Conservation (phyloP, 169 alveolate genomes). For the Sarcocystis neurona region DNA sequence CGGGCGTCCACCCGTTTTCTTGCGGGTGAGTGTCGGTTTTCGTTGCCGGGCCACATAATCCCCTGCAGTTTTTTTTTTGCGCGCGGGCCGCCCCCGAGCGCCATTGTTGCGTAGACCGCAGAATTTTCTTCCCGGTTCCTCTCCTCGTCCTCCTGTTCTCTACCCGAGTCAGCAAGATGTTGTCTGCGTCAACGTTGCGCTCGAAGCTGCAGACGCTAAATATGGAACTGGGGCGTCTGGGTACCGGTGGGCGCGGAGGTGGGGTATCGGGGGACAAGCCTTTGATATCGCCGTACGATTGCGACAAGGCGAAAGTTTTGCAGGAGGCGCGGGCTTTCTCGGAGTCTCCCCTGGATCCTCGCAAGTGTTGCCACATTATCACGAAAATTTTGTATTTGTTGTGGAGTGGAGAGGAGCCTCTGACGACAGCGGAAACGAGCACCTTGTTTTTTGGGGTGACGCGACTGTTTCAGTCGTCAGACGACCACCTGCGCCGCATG, state of each 20-base stretch:
- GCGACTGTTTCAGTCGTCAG: conserved; percentile 90
- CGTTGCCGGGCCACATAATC: too few relatives aligned
- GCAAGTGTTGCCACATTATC: conserved; percentile 52
- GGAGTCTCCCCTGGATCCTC: conserved; percentile 55
- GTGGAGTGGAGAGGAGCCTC: conserved; percentile 71
- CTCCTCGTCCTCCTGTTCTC: background rate
- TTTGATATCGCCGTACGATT: background rate
- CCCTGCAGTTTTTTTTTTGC: background rate
- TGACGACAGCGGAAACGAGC: conserved; percentile 89
- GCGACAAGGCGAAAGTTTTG: conserved; percentile 62
- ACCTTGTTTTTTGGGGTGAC: conserved; percentile 94
- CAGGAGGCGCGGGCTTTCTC: conserved; percentile 68
- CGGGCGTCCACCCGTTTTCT: too few relatives aligned
- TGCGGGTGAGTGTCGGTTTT: too few relatives aligned
- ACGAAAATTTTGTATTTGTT: conserved; percentile 60
- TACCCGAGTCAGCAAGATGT: conserved; percentile 40
- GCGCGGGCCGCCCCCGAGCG: background rate
- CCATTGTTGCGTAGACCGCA: background rate
- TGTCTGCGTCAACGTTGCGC: conserved; percentile 53
- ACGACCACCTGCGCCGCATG: conserved; percentile 89
- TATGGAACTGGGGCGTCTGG: conserved; percentile 37
- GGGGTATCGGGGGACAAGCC: conserved; percentile 6
- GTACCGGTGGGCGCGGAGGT: background rate
- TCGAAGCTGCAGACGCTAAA: conserved; percentile 63
- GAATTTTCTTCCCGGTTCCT: background rate